These are phyloP conservation scores for Metschnikowia koreensis DNA, from an alignment of 805 yeast genomes.

Conservation along the genomic window DNA sequence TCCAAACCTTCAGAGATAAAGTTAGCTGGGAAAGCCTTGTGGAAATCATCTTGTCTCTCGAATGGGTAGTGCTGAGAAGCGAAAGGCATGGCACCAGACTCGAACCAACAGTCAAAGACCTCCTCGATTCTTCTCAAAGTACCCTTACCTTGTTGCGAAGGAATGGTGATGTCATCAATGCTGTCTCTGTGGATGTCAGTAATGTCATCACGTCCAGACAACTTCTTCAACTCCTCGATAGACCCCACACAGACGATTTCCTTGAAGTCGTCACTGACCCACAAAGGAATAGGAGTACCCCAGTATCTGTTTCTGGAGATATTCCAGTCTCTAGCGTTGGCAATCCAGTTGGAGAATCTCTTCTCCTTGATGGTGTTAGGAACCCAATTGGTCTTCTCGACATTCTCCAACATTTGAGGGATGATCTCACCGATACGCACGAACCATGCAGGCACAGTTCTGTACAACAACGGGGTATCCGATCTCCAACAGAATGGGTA, in stretches of 20 bases:
- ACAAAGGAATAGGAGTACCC: slow-evolving; percentile 99
- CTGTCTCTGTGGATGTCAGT: slow-evolving; percentile 92
- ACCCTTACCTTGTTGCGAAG: slow-evolving; percentile 88
- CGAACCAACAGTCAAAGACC: slow-evolving; percentile 99
- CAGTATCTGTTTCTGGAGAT: slow-evolving; percentile 97
- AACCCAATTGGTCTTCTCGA: slow-evolving; percentile 90
- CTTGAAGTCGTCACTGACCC: slow-evolving; percentile 92
- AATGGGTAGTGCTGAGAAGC: slow-evolving; percentile 97
- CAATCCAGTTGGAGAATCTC: slow-evolving; percentile 96
- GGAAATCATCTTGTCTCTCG: slow-evolving; percentile 72
- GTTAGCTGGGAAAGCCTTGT: slow-evolving; percentile 87
- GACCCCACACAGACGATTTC: slow-evolving; percentile 95
- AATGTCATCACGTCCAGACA: slow-evolving; percentile 78
- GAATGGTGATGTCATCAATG: slow-evolving; percentile 90
- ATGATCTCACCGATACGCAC: slow-evolving; percentile 84
- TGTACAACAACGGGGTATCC: slow-evolving; percentile 93
- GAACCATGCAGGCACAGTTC: slow-evolving; percentile 99
- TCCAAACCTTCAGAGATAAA: slow-evolving; percentile 98
- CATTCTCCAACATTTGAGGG: slow-evolving; percentile 85
- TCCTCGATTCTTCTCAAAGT: slow-evolving; percentile 86
- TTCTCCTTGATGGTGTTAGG: slow-evolving; percentile 88
- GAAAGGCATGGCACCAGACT: slow-evolving; percentile 98
- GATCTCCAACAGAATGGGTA: slow-evolving; percentile 99
- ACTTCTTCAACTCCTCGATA: slow-evolving; percentile 76
- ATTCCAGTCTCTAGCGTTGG: slow-evolving; percentile 99